Evolutionary conservation across 108 stramenopile genomes (phyloP).

Genomic region (Pseudonitzschia multistriata): DNA sequence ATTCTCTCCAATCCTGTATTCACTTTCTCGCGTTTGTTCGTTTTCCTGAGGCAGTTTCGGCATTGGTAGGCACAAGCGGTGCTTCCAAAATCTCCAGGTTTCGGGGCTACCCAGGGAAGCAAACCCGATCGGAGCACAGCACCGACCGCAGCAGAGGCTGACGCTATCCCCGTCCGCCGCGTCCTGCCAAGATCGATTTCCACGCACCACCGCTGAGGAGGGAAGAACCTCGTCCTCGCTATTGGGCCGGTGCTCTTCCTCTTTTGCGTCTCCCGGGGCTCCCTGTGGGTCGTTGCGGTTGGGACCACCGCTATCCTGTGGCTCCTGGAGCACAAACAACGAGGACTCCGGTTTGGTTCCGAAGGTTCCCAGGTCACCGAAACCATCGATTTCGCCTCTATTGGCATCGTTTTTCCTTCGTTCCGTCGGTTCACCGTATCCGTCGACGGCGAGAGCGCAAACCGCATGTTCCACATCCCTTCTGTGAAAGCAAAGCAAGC

Average conservation of each 20-base stretch:
- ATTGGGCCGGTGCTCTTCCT: conserved; percentile 14
- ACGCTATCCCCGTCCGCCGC: conserved; percentile 36
- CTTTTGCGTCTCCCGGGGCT: neutral
- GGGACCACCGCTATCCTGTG: neutral
- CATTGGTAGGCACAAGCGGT: conserved; percentile 42
- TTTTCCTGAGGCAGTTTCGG: neutral
- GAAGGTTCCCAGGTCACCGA: neutral
- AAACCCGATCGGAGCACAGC: conserved; percentile 67
- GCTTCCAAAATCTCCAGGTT: conserved; percentile 73
- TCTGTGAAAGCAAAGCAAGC: conserved; percentile 54
- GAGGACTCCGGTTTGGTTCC: neutral
- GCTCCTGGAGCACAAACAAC: neutral
- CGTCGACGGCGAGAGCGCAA: conserved; percentile 45
- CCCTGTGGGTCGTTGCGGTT: neutral
- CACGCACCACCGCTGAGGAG: conserved; percentile 29
- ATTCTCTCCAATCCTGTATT: neutral
- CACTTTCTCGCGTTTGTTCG: neutral
- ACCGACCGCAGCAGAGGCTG: conserved; percentile 44
- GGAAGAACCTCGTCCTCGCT: neutral
- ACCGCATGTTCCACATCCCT: conserved; percentile 38
- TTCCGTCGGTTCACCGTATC: conserved; percentile 54
- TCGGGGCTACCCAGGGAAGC: conserved; percentile 51
- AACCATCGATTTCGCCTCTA: neutral
- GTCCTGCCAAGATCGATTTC: conserved; percentile 39
- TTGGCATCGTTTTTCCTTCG: neutral